Evolutionary conservation across 2,329 filamentous ascomycete species (phyloP).

Genomic region (Metarhizium rileyi): DNA sequence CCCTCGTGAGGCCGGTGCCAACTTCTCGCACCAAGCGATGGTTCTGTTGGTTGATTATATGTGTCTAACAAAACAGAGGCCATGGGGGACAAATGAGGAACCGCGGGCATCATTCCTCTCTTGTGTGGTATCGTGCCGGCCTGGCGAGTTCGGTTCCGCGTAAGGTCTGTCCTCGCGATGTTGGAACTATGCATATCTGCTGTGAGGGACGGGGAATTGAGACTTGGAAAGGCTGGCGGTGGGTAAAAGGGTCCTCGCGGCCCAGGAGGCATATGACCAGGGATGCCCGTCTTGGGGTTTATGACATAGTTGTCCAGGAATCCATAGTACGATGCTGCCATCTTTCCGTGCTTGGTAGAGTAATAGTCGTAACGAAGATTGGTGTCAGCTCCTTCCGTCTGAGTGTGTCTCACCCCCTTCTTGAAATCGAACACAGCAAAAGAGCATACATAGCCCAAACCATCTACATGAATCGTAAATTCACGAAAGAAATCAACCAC

Average conservation of each 20-base stretch:
- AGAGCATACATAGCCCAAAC: slow-evolving; percentile 89
- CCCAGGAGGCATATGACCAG: slow-evolving; percentile 48
- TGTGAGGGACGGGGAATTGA: slow-evolving; percentile 52
- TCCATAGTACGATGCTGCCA: slow-evolving; percentile 93
- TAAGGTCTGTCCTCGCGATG: slow-evolving; percentile 32
- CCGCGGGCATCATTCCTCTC: slow-evolving; percentile 22
- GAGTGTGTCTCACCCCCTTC: slow-evolving; percentile 51
- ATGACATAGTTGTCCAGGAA: slow-evolving; percentile 88
- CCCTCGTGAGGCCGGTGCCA: slow-evolving; percentile 35
- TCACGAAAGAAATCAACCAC: slow-evolving; percentile 97
- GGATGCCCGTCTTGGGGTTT: slow-evolving; percentile 59
- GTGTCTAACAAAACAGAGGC: slow-evolving; percentile 66
- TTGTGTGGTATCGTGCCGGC: not conserved
- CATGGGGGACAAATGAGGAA: slow-evolving; percentile 54
- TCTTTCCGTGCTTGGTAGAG: slow-evolving; percentile 90
- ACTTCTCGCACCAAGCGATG: slow-evolving; percentile 34
- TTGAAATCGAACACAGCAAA: slow-evolving; percentile 98
- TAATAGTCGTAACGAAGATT: slow-evolving; percentile 88
- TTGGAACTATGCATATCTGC: slow-evolving; percentile 45
- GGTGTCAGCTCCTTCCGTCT: slow-evolving; percentile 27
- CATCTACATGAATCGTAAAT: slow-evolving; percentile 94
- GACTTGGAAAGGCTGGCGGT: slow-evolving; percentile 63
- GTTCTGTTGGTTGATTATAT: slow-evolving; percentile 57
- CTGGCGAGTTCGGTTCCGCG: slow-evolving; percentile 25
- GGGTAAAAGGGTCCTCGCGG: slow-evolving; percentile 54